Conservation (phyloP, 2,329 filamentous ascomycete genomes). For the Claviceps quebecensis region DNA sequence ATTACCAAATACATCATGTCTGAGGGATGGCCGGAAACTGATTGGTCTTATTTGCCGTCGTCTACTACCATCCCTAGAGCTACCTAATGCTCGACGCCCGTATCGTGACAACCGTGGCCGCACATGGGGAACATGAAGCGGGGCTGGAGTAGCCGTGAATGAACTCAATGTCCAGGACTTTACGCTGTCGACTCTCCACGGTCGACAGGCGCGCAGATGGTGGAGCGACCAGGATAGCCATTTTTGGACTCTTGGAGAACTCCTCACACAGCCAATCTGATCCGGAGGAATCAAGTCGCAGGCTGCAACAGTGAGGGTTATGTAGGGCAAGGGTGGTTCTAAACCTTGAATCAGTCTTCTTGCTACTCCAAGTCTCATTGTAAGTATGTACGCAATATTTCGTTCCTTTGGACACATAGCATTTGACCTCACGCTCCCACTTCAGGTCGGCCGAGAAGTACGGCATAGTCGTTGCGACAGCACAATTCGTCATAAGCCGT, state of each 20-base stretch:
- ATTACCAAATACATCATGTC: slow-evolving; percentile 34
- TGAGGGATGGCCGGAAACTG: slow-evolving; percentile 43
- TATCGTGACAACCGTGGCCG: slow-evolving; percentile 41
- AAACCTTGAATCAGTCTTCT: background rate
- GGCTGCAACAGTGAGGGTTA: slow-evolving; percentile 14
- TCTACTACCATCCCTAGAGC: slow-evolving; percentile 36
- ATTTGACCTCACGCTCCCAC: background rate
- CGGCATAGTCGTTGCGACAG: too few species aligned
- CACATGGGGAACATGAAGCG: too few species aligned
- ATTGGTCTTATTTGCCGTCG: slow-evolving; percentile 38
- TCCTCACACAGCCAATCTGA: slow-evolving; percentile 27
- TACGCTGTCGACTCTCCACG: slow-evolving; percentile 70
- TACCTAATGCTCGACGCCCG: too few species aligned
- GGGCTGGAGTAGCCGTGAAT: slow-evolving; percentile 49
- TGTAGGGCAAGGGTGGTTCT: background rate
- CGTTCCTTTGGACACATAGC: background rate
- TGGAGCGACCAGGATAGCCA: slow-evolving; percentile 51
- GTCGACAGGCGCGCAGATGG: slow-evolving; percentile 34
- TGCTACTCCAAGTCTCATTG: background rate
- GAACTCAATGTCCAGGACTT: slow-evolving; percentile 70
- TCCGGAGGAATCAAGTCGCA: slow-evolving; percentile 23
- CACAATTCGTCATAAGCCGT: too few species aligned
- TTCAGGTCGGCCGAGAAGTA: background rate
- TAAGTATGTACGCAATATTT: background rate
- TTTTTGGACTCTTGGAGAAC: slow-evolving; percentile 34